A percentile compares a stretch with the other conserved stretches of the same genome.
phyloP scores from a whole-genome alignment of 371 early-diverging fungal genomes.

The Haplosporangium sp. region DNA sequence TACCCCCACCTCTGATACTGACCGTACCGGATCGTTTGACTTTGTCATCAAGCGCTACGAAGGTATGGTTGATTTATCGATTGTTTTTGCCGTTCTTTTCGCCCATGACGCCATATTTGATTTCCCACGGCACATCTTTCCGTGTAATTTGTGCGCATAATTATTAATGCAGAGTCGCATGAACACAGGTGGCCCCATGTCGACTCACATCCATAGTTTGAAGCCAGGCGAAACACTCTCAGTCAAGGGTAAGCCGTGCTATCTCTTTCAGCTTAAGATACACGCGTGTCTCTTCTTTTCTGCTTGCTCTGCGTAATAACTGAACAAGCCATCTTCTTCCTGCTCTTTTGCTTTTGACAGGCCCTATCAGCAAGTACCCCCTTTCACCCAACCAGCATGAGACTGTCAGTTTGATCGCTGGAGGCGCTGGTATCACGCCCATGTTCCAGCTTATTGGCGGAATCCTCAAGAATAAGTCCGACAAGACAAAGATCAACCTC shows the following conservation, averaged over 20 bases:
- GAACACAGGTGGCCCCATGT: conserved; percentile 73
- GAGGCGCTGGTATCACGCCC: conserved; percentile 96
- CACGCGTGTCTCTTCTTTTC: neutral
- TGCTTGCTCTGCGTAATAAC: neutral
- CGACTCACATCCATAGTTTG: conserved; percentile 78
- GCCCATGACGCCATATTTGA: too few relatives aligned
- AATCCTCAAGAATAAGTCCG: conserved; percentile 76
- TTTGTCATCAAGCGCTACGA: conserved; percentile 87
- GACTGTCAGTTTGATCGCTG: conserved; percentile 88
- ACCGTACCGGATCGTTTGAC: conserved; percentile 84
- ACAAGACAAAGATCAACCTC: conserved; percentile 88
- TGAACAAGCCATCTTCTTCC: neutral
- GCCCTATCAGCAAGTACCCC: conserved; percentile 88
- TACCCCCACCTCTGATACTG: conserved; percentile 85
- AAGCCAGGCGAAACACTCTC: conserved; percentile 87
- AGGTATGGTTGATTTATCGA: conserved; percentile 27
- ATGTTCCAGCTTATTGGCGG: conserved; percentile 78
- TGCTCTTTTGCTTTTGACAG: conserved; percentile 9
- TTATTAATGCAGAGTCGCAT: neutral
- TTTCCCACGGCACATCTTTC: conserved; percentile 3
- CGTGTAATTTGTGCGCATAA: too few relatives aligned
- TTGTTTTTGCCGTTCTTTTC: too few relatives aligned
- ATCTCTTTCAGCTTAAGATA: too few relatives aligned
- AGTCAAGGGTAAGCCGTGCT: conserved; percentile 73
- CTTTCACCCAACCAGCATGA: conserved; percentile 80